phyloP scores from a whole-genome alignment of 1,139 yeast genomes.

The Candida mesenterica region DNA sequence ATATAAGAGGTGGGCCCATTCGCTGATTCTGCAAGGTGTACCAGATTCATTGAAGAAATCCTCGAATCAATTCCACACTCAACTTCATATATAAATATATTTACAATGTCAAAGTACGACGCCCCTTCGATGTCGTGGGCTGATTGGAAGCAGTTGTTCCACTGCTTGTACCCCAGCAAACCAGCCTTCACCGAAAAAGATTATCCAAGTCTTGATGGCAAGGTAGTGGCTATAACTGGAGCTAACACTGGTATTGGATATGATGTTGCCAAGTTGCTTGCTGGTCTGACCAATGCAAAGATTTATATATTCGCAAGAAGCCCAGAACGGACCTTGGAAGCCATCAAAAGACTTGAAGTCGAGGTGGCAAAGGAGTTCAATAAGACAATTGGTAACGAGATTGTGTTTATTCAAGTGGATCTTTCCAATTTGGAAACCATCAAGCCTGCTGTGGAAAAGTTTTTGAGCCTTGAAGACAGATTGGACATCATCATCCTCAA shows the following conservation, averaged over 20 bases:
- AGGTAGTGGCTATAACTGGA: constrained; percentile 24
- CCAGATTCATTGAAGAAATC: too few species aligned
- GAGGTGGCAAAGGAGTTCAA: constrained; percentile 10
- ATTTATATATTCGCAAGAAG: constrained; percentile 19
- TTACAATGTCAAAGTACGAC: neutral
- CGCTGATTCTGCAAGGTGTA: too few species aligned
- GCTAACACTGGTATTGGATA: constrained; percentile 23
- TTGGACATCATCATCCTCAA: constrained; percentile 47
- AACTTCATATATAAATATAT: too few species aligned
- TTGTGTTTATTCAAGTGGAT: constrained; percentile 29
- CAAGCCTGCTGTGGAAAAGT: constrained; percentile 35
- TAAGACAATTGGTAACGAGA: constrained; percentile 1
- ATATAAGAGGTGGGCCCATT: too few species aligned
- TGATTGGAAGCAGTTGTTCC: neutral
- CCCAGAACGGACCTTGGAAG: constrained; percentile 15
- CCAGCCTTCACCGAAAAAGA: constrained; percentile 9
- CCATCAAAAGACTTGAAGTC: constrained; percentile 12
- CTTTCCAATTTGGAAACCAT: constrained; percentile 43
- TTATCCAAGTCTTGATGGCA: constrained; percentile 16
- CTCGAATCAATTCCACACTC: too few species aligned
- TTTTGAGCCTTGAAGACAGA: constrained; percentile 23
- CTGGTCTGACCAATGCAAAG: constrained; percentile 13
- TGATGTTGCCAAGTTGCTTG: constrained; percentile 9
- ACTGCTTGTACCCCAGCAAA: constrained; percentile 5
- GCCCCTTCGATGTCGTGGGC: constrained; percentile 1